Conservation (phyloP, 176 grass and related monocot species). For the Carex parvula region DNA sequence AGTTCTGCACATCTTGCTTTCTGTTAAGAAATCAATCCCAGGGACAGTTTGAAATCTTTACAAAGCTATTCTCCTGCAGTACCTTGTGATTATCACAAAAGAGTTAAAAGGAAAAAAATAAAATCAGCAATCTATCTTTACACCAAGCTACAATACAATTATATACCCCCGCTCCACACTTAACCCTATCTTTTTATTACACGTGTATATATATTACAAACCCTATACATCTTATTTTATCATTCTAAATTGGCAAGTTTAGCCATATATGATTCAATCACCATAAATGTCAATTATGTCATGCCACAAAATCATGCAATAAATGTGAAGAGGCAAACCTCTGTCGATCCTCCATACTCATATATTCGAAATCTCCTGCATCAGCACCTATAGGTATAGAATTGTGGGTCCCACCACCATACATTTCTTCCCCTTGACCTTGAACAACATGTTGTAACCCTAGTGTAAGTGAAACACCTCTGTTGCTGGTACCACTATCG, state of each 20-base stretch:
- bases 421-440: conserved; percentile 51
- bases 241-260: conserved; percentile 29
- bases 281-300: conserved; percentile 8
- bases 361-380: conserved; percentile 62
- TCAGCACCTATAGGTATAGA: conserved; percentile 23
- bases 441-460: conserved; percentile 73
- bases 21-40: conserved; percentile 12
- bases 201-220: conserved; percentile 46
- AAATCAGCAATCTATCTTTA: conserved; percentile 65
- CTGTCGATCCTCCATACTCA: conserved; percentile 55
- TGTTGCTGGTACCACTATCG: conserved; percentile 16
- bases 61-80: background rate
- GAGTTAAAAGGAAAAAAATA: conserved; percentile 26
- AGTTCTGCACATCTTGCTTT: background rate
- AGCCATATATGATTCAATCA: conserved; percentile 33
- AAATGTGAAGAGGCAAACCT: conserved; percentile 69
- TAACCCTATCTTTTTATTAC: conserved; percentile 25
- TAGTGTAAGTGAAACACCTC: conserved; percentile 78
- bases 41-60: conserved; percentile 20
- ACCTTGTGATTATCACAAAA: conserved; percentile 20
- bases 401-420: conserved; percentile 14
- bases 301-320: conserved; percentile 89
- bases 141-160: conserved; percentile 47
- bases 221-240: conserved; percentile 36
- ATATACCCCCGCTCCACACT: conserved; percentile 38